These are phyloP conservation scores for Aspergillus funiculosus DNA, from an alignment of 495 filamentous ascomycete genomes.

Conservation along the genomic window DNA sequence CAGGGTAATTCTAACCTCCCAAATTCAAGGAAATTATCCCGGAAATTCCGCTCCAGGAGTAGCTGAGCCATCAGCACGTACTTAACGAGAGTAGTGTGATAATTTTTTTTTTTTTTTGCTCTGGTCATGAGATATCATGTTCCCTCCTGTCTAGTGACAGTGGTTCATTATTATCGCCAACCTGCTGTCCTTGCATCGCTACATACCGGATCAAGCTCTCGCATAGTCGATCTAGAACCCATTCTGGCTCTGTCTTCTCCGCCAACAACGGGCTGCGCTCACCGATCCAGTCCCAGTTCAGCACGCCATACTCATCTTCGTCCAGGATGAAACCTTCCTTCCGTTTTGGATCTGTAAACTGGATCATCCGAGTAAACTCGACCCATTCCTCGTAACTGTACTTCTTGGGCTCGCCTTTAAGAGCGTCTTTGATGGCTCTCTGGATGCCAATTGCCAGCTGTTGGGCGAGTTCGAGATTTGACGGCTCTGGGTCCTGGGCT, in stretches of 20 bases:
- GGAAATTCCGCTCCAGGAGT: too few relatives aligned
- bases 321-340: slow-evolving; percentile 23
- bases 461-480: slow-evolving; percentile 41
- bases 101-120: too few relatives aligned
- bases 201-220: slow-evolving; percentile 55
- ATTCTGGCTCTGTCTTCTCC: slow-evolving; percentile 51
- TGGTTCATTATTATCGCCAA: too few relatives aligned
- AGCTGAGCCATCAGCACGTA: too few relatives aligned
- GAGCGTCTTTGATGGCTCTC: slow-evolving; percentile 42
- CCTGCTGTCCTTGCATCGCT: slow-evolving; percentile 26
- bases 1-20: too few relatives aligned
- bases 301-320: slow-evolving; percentile 51
- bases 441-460: slow-evolving; percentile 52
- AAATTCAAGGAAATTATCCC: too few relatives aligned
- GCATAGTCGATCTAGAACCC: slow-evolving; percentile 54
- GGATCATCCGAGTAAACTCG: slow-evolving; percentile 54
- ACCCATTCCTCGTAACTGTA: slow-evolving; percentile 64
- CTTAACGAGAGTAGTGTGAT: too few relatives aligned
- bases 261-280: slow-evolving; percentile 56
- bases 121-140: too few relatives aligned
- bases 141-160: too few relatives aligned
- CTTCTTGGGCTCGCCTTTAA: slow-evolving; percentile 31
- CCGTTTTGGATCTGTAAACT: slow-evolving; percentile 43
- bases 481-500: slow-evolving; percentile 28
- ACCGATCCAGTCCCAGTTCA: slow-evolving; percentile 67